Base-by-base conservation (phyloP, 805 yeast genomes). In the Brettanomyces naardenensis region DNA sequence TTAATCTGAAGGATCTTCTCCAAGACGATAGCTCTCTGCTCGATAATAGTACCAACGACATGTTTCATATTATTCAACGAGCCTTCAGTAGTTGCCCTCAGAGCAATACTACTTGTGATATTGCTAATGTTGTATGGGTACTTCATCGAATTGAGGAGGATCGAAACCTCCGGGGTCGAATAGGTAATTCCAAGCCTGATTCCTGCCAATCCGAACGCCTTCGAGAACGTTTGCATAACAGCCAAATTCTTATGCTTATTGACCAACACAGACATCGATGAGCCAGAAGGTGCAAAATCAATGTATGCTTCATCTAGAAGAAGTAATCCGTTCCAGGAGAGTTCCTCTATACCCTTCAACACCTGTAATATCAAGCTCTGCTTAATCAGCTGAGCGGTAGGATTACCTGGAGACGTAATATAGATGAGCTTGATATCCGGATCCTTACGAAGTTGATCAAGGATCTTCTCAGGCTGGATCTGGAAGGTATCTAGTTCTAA, bases 171-270 rank as follows among this genome's bases (percentile, higher is more conserved):
- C 11, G 66, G 62, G 14, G 71, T 64, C 3, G 89, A 70, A 52
- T 58, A 90, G 1, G 95, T 79, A 43, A 88, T 66, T 19, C 98
- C 98, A 31, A 90, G 60, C 50, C 98, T 73, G 35, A 89, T 81
- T 32, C 97, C 97, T 3, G 98, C 98, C 38, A 92, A 72, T 15
- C 98, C 98, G 62, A 92, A 92, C 0, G 97, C 81, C 56, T 92
- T 92, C 15, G 97, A 88, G 28, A 92, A 61, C 0, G 98, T 92
- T 61, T 92, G 98, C 58, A 89, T 65, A 10, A 86, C 95, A 14
- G 84, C 88, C 37, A 92, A 64, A 52, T 88, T 85, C 20, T 89
- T 89, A 59, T 80, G 77, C 51, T 80, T 71, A 57, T 78, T 86
- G 2, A 88, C 97, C 44, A 83, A 64, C 1, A 94, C 82, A 7